A percentile compares a stretch with the other conserved stretches of the same genome.
Evolutionary conservation across 805 yeast species (phyloP).

Genomic region (Candida sakaeoensis): DNA sequence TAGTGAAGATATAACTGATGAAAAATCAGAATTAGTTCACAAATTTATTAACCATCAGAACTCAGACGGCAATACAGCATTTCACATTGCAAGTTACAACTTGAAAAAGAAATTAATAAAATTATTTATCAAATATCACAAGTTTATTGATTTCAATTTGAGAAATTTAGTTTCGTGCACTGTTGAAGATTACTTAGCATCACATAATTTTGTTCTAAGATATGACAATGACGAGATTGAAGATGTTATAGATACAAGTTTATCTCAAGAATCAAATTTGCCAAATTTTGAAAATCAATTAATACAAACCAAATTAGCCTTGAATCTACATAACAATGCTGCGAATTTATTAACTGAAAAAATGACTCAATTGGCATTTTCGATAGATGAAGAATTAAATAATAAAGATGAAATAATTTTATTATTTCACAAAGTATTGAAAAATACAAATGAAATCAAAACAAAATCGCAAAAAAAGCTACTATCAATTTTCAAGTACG

Average conservation of each 20-base stretch:
- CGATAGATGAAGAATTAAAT: slow-evolving; percentile 35
- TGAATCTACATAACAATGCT: slow-evolving; percentile 30
- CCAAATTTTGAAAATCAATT: slow-evolving; percentile 37
- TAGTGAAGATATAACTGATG: slow-evolving; percentile 14
- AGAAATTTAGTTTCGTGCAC: slow-evolving; percentile 42
- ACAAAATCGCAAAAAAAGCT: slow-evolving; percentile 26
- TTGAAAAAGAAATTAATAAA: slow-evolving; percentile 76
- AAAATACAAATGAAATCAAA: slow-evolving; percentile 21
- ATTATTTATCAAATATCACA: slow-evolving; percentile 82
- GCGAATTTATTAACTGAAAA: slow-evolving; percentile 35
- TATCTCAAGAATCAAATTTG: slow-evolving; percentile 10
- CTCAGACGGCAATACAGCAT: slow-evolving; percentile 89
- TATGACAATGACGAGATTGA: slow-evolving; percentile 15
- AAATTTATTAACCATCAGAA: slow-evolving; percentile 82
- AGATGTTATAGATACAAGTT: slow-evolving; percentile 3
- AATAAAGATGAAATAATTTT: slow-evolving; percentile 33
- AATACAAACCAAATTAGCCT: slow-evolving; percentile 31
- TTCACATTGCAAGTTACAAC: slow-evolving; percentile 80
- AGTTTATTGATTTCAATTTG: slow-evolving; percentile 47
- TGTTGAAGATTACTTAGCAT: slow-evolving; percentile 41
- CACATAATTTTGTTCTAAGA: slow-evolving; percentile 26
- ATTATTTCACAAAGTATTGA: slow-evolving; percentile 22
- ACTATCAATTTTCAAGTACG: slow-evolving; percentile 28
- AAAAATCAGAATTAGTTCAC: slow-evolving; percentile 27
- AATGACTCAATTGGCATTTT: slow-evolving; percentile 34